A percentile compares a stretch with the other conserved stretches of the same genome.
These are phyloP conservation scores for Tieghemostelium lacteum DNA, from an alignment of 78 protist species.

Conservation along the genomic window DNA sequence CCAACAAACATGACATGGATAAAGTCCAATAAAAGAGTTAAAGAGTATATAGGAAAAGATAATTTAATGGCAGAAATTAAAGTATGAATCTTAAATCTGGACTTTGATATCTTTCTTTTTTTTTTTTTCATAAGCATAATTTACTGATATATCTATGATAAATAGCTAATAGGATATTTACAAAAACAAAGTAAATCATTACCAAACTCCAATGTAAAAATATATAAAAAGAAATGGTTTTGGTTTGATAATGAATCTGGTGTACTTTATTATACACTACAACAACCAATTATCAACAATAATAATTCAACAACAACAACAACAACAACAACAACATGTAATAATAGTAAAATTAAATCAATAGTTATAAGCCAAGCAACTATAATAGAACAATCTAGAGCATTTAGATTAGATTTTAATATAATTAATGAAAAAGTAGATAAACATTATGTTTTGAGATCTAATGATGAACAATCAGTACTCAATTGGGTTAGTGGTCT, in stretches of 20 bases:
- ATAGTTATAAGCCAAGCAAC: slow-evolving; percentile 3
- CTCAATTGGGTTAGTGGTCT: slow-evolving; percentile 48
- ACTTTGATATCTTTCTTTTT: background rate
- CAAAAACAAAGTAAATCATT: no score
- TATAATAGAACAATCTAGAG: slow-evolving; percentile 45
- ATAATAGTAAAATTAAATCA: slow-evolving; percentile 1
- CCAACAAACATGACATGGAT: background rate
- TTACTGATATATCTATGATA: background rate
- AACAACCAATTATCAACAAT: slow-evolving; percentile 6
- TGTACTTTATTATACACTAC: slow-evolving; percentile 2
- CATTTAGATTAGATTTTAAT: slow-evolving; percentile 43
- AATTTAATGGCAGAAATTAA: no score
- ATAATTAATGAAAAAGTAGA: background rate
- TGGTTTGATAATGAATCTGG: slow-evolving; percentile 58
- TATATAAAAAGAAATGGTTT: slow-evolving; percentile 74
- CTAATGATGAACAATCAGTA: slow-evolving; percentile 50
- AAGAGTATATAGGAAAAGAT: background rate
- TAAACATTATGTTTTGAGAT: slow-evolving; percentile 23
- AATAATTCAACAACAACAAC: slow-evolving; percentile 8
- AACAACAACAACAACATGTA: background rate
- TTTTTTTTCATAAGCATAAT: background rate
- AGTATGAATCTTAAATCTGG: background rate
- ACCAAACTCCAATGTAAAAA: no score
- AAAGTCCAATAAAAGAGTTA: background rate
- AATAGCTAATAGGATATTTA: slow-evolving; percentile 51